Base-by-base conservation (phyloP, 2,329 filamentous ascomycete genomes). In the Fusarium buharicum region DNA sequence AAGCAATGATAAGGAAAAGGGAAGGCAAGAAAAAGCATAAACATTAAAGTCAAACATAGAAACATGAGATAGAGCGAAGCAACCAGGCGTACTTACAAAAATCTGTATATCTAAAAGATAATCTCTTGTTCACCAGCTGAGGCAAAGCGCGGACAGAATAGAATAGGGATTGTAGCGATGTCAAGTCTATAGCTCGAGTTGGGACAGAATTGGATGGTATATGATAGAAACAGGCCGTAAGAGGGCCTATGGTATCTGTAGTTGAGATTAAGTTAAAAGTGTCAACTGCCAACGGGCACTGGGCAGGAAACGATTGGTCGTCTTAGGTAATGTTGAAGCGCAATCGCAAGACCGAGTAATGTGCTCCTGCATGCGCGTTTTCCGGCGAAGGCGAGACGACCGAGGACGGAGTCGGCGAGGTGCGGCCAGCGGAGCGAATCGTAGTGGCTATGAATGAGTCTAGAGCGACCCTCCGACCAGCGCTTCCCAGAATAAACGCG, bases 21-120 rank as follows among this genome's bases (percentile, higher is more conserved):
- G 40, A 40, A 31, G 33, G 34, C 28, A 48, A 27, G 31, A 30
- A 30, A 16, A 43, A 41, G 31, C 22, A 44, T 34, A 45, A 47
- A n/a, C 30, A 47, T 55, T 36, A 33, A 43, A 52, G 36, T 31
- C 40, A 24, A 24, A 59, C 40, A 45, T 55, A 33, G 17, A 47
- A 59, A 50, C 30, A 46, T 30, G 27, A 36, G 41, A 28, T 36
- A 60, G 20, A 54, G 28, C 55, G 58, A 64, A 57, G 55, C 37
- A 62, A 62, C 45, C 31, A 62, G 39, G 28, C 34, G 41, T 44
- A 64, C 62, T 64, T 54, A 64, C 62, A 51, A 37, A 62, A 34
- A 38, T 17, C 33, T 31, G 41, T 37, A 28, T 27, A 47, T 31
- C 37, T 43, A 40, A 30, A 34, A 48, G 2, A 31, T 16, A 55